Evolutionary conservation across 805 yeast species (phyloP), one percentile per base, ranked within the genome.

Genomic region (Komagataella ulmi): DNA sequence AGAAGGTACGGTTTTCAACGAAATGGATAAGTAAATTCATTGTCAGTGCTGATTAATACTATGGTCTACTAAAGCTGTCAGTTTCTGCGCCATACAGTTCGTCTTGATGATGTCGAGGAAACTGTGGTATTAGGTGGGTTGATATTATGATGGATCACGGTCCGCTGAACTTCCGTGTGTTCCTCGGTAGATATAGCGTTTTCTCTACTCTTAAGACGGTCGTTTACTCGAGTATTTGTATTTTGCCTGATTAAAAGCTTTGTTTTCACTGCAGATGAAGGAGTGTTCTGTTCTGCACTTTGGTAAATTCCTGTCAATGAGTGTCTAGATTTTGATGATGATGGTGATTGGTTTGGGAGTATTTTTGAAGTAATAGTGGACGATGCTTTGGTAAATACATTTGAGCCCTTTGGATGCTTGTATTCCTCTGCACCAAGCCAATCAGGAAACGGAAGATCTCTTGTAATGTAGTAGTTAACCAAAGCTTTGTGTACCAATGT

Each of bases 401-500:
- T 47, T 24, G 44, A 45, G n/a, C 50, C 24, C 12, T 40, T 43
- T 36, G 50, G 7, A 45, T 7, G 50, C 21, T 50, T 47, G 24
- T 12, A 17, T 5, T 19, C 23, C 30, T 18, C 46, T 8, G 7
- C 54, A n/a, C 54, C 58, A 21, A 65, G 52, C 70, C 69, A 68
- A 3, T 58, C 59, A 0, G 72, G 72, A 6, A 52, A 44, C 6
- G 50, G 51, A 12, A 49, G 44, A 17, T 59, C 59, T 14, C 53
- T 53, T 14, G 58, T 57, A 18, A 55, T 54, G 54, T 59, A 68
- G 50, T 53, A 64, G 21, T 55, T 59, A 8, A 65, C 56, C 36
- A 68, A 48, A 0, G 71, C 64, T 24, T 55, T 57, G 47, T 65
- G 65, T 1, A 68, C 66, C 43, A 62, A 58, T 0, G 72, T 68